phyloP scores from a whole-genome alignment of 768 basidiomycete species.

The Coprinopsis marcescibilis region DNA sequence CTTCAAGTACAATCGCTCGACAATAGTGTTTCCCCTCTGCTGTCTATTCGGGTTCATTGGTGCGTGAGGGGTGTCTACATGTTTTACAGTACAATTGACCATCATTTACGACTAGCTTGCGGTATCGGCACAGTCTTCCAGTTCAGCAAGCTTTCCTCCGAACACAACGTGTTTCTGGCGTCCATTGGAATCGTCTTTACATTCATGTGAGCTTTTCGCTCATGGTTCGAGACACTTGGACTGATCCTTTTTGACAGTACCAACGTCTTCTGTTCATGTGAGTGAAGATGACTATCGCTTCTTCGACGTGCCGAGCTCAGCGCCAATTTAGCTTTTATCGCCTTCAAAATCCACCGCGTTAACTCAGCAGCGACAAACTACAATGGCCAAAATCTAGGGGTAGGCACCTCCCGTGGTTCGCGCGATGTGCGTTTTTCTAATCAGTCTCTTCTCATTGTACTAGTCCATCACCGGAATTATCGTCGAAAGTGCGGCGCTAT shows the following conservation, averaged over 20 bases:
- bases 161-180: conserved; percentile 5
- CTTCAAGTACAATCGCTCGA: conserved; percentile 12
- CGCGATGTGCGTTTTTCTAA: not conserved
- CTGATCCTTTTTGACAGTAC: conserved; percentile 5
- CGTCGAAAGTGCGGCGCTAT: conserved; percentile 15
- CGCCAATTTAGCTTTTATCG: conserved; percentile 2
- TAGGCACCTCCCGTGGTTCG: not conserved
- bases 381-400: conserved; percentile 6
- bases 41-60: conserved; percentile 8
- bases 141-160: conserved; percentile 6
- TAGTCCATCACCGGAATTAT: conserved; percentile 11
- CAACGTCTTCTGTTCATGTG: conserved; percentile 11
- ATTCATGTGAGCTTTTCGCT: conserved; percentile 6
- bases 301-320: too few relatives aligned
- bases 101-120: conserved; percentile 3
- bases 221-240: not conserved
- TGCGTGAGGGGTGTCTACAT: not conserved
- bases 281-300: not conserved
- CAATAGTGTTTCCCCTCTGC: conserved; percentile 7
- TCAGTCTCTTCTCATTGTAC: not conserved
- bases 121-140: conserved; percentile 9
- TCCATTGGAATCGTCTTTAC: conserved; percentile 9
- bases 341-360: conserved; percentile 9
- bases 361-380: conserved; percentile 9
- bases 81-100: not conserved